Conservation (phyloP, 1,139 yeast genomes). For the Suhomyces taliae region DNA sequence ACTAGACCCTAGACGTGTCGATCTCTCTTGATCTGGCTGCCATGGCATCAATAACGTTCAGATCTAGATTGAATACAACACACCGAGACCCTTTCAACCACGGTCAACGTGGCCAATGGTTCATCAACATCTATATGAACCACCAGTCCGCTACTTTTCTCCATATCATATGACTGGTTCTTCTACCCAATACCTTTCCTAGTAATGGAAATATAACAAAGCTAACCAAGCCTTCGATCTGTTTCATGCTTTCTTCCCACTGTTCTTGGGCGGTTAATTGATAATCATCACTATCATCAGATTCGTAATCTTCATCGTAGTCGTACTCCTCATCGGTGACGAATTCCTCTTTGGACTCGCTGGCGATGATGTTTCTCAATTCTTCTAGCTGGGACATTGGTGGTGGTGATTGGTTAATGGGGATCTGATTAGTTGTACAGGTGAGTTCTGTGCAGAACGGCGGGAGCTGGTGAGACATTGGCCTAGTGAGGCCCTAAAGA, state of each 20-base stretch:
- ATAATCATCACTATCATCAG: slow-evolving; percentile 9
- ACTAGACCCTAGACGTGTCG: too few relatives aligned
- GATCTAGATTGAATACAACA: too few relatives aligned
- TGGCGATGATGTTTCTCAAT: slow-evolving; percentile 8
- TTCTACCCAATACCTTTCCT: slow-evolving; percentile 71
- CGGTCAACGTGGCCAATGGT: too few relatives aligned
- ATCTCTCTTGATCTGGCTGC: too few relatives aligned
- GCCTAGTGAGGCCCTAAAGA: too few relatives aligned
- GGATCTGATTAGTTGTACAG: too few relatives aligned
- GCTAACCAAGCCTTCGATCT: slow-evolving; percentile 56
- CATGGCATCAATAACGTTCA: too few relatives aligned
- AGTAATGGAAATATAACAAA: slow-evolving; percentile 65
- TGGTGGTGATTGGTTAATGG: background rate
- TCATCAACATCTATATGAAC: slow-evolving; percentile 14
- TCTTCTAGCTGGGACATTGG: slow-evolving; percentile 12
- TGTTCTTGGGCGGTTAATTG: slow-evolving; percentile 58
- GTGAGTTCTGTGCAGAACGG: background rate
- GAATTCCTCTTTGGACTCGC: slow-evolving; percentile 9
- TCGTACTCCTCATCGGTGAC: slow-evolving; percentile 16
- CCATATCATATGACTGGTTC: slow-evolving; percentile 42
- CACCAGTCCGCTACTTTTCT: slow-evolving; percentile 34
- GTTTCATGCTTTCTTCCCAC: slow-evolving; percentile 76
- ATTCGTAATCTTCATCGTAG: slow-evolving; percentile 15
- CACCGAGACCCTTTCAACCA: too few relatives aligned
- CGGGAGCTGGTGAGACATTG: too few relatives aligned